These are phyloP conservation scores for Trichosanthes truncata DNA, from an alignment of 306 rosid species.

Conservation along the genomic window DNA sequence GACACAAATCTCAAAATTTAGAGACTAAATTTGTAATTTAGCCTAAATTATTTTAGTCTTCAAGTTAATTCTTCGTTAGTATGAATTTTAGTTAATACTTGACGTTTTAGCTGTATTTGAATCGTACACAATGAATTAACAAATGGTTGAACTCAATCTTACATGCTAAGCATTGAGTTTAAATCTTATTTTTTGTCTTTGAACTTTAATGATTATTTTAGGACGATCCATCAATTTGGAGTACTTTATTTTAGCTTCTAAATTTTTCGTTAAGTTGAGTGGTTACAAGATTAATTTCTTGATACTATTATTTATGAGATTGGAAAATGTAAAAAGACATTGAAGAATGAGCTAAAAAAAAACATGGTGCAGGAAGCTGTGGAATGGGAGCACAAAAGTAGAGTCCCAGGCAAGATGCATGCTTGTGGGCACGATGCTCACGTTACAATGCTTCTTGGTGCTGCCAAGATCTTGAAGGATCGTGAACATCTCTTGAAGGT, in stretches of 20 bases:
- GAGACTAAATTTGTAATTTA: too few species aligned
- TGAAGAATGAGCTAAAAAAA: background rate
- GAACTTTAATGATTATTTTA: background rate
- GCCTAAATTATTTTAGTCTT: too few species aligned
- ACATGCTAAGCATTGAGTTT: background rate
- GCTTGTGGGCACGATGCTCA: slow-evolving; percentile 99
- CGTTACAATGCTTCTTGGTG: slow-evolving; percentile 92
- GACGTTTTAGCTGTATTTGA: too few species aligned
- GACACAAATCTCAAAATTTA: too few species aligned
- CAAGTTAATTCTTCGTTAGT: too few species aligned
- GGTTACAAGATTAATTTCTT: background rate
- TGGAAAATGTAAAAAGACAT: background rate
- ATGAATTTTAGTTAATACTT: too few species aligned
- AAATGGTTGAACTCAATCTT: background rate
- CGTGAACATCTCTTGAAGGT: slow-evolving; percentile 89
- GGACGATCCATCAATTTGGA: background rate
- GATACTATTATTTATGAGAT: background rate
- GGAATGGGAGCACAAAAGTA: slow-evolving; percentile 85
- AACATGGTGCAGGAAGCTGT: slow-evolving; percentile 46
- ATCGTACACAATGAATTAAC: too few species aligned
- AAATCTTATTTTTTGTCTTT: background rate
- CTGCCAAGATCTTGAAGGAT: slow-evolving; percentile 80
- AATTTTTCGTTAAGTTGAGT: background rate
- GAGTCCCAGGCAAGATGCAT: slow-evolving; percentile 91
- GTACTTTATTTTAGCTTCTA: background rate